Base-by-base conservation (phyloP, 139 green algal species). In the Auxenochlorella pyrenoidosa region DNA sequence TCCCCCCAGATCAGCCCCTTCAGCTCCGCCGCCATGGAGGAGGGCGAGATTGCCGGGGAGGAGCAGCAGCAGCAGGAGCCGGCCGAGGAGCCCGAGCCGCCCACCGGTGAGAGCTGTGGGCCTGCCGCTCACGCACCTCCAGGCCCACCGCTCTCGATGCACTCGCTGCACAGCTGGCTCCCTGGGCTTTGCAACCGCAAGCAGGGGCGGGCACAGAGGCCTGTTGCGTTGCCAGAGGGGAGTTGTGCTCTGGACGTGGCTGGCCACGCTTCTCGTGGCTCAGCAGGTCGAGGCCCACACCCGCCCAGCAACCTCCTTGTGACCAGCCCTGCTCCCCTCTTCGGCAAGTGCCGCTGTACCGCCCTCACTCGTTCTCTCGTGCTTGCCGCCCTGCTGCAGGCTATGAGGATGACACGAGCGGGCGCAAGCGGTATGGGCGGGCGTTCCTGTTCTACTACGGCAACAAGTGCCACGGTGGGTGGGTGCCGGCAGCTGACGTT, bases 391-490 rank as follows among this genome's bases (percentile, higher is more conserved):
- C 16, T 34, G n/a, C n/a, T 15, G 13, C 79, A 79, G 82, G 82
- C 12, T 86, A 44, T 18, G 66, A 79, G 66, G n/a, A 34, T 8
- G 82, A 86, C 68, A 60, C 41, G 8, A 86, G 81, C 84, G 86
- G 84, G 79, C 85, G 85, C 58, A 89, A 76, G 75, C 85, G 85
- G 21, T 89, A 89, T 38, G 41, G 36, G 58, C 34, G 36, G 51
- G 36, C n/a, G 34, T 89, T 89, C 75, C 47, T 89, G 16, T 78
- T 89, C 63, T 85, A 75, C 80, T 85, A 85, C 40, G 75, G 83
- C 75, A 88, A 83, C 75, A 60, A 47, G 38, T 84, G 83, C 75
- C 68, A 13, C 1, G 85, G 72, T 88, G 75, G 28, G 73, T 41
- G n/a, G 6, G 54, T 2, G 15, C 54, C 15, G 54, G 10, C 54